A percentile compares a stretch with the other conserved stretches of the same genome.
phyloP scores from a whole-genome alignment of 805 yeast species.

The Teunomyces pallodes region DNA sequence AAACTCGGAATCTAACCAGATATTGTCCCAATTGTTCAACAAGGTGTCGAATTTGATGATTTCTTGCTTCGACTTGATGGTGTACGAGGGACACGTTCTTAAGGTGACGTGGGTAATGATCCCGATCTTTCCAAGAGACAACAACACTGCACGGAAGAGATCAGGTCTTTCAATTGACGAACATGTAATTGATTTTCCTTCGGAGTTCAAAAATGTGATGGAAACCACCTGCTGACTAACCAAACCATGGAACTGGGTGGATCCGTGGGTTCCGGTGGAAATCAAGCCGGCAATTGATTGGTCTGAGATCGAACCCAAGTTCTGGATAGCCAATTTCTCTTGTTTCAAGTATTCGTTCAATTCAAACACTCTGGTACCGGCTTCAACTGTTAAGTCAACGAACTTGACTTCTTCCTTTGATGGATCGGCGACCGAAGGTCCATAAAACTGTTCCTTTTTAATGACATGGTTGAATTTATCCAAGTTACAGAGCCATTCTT shows the following conservation, averaged over 20 bases:
- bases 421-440: constrained; percentile 33
- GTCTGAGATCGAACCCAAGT: constrained; percentile 88
- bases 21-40: constrained; percentile 65
- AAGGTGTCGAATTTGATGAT: constrained; percentile 75
- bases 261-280: constrained; percentile 96
- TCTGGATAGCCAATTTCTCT: constrained; percentile 78
- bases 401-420: constrained; percentile 48
- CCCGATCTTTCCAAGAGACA: constrained; percentile 91
- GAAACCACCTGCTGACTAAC: constrained; percentile 85
- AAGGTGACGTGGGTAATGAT: constrained; percentile 82
- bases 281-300: constrained; percentile 95
- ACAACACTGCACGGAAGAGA: constrained; percentile 74
- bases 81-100: constrained; percentile 80
- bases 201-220: constrained; percentile 69
- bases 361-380: constrained; percentile 79
- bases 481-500: constrained; percentile 83
- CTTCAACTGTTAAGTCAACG: constrained; percentile 92
- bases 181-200: constrained; percentile 68
- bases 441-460: constrained; percentile 42
- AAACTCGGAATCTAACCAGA: constrained; percentile 90
- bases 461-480: constrained; percentile 69
- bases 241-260: constrained; percentile 88
- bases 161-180: constrained; percentile 62
- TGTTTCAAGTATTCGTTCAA: constrained; percentile 63
- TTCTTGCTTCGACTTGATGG: constrained; percentile 77